Evolutionary conservation across 768 basidiomycete genomes (phyloP).

Genomic region (Cystobasidium ongulense): DNA sequence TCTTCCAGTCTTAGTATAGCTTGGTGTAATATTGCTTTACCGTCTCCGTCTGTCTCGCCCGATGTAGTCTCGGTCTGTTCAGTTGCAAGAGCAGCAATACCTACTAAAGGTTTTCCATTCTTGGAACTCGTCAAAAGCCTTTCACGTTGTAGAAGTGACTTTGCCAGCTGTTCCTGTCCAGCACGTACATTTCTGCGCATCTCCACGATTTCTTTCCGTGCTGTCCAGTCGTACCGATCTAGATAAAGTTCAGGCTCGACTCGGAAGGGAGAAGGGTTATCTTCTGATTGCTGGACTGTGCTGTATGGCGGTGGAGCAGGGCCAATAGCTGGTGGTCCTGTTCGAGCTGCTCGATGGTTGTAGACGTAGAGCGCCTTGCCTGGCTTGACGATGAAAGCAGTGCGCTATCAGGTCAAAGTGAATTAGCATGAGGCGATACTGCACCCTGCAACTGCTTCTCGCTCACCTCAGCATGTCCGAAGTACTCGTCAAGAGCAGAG

Average conservation of each 20-base stretch:
- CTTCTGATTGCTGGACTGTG: background rate
- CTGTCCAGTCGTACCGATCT: conserved; percentile 9
- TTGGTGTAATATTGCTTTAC: background rate
- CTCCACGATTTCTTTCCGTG: background rate
- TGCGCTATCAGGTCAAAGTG: background rate
- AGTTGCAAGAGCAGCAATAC: background rate
- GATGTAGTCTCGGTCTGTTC: background rate
- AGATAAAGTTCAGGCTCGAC: background rate
- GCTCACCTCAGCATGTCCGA: background rate
- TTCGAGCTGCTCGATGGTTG: background rate
- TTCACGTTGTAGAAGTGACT: background rate
- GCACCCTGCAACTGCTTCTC: background rate
- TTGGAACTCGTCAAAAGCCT: background rate
- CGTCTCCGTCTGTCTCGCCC: background rate
- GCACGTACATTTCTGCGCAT: background rate
- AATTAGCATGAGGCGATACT: background rate
- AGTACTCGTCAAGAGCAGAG: conserved; percentile 13
- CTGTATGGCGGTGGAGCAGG: background rate
- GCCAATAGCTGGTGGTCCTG: background rate
- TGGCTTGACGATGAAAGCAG: background rate
- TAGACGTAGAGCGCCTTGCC: background rate
- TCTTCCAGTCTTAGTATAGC: background rate
- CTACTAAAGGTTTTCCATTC: background rate
- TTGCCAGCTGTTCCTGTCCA: background rate
- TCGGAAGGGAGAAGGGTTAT: background rate